These are phyloP conservation scores for Hymenoscyphus occultus DNA, from an alignment of 2,329 filamentous ascomycete species.

Conservation along the genomic window DNA sequence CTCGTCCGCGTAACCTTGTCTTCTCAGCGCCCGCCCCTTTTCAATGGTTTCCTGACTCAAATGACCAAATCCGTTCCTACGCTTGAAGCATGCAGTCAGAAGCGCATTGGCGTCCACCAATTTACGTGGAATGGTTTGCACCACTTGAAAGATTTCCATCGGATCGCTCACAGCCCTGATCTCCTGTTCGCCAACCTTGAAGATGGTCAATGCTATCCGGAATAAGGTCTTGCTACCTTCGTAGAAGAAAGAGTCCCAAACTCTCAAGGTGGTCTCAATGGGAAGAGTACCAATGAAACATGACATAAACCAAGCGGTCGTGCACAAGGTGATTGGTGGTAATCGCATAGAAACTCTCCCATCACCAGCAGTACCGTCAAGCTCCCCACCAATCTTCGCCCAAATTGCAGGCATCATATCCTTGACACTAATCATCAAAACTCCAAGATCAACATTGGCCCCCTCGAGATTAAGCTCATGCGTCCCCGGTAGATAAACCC, in stretches of 20 bases:
- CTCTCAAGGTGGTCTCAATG: constrained; percentile 84
- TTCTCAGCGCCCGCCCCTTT: constrained; percentile 66
- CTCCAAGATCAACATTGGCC: constrained; percentile 89
- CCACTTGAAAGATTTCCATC: constrained; percentile 94
- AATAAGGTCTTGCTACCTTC: constrained; percentile 94
- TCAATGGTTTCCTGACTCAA: constrained; percentile 82
- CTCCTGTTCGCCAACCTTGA: constrained; percentile 80
- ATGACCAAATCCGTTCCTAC: constrained; percentile 76
- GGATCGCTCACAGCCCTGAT: constrained; percentile 79
- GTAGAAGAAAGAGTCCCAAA: constrained; percentile 96
- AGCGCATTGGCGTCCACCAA: constrained; percentile 79
- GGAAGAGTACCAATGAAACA: constrained; percentile 91
- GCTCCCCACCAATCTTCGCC: constrained; percentile 80
- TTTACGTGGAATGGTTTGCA: constrained; percentile 79
- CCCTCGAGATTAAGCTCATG: constrained; percentile 89
- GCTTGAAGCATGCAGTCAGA: constrained; percentile 79
- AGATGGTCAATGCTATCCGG: constrained; percentile 84
- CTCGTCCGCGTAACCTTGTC: constrained; percentile 43
- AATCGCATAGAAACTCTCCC: constrained; percentile 50
- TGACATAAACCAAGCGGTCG: constrained; percentile 98
- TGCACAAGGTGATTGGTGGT: constrained; percentile 86
- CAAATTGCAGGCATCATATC: constrained; percentile 81
- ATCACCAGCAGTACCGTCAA: constrained; percentile 46
- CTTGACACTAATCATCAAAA: constrained; percentile 82
- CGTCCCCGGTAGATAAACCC: constrained; percentile 82